Conservation (phyloP, 257 asterid species). For the Echium plantagineum region DNA sequence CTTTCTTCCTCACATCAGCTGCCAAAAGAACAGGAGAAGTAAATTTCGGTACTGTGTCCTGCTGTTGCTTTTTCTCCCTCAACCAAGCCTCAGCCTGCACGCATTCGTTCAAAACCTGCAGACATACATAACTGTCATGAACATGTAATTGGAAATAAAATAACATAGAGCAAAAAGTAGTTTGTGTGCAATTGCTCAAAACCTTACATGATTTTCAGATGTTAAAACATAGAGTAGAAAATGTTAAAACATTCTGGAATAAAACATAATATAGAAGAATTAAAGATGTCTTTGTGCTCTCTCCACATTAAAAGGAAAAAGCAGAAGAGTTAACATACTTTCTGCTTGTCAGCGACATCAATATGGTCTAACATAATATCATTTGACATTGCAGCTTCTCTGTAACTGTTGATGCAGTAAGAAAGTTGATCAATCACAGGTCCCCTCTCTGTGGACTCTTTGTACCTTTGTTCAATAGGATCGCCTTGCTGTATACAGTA, state of each 20-base stretch:
- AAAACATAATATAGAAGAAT: background rate
- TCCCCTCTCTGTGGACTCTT: conserved; percentile 69
- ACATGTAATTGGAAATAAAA: too few relatives aligned
- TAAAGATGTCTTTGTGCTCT: background rate
- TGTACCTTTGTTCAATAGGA: conserved; percentile 79
- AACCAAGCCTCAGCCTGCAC: conserved; percentile 86
- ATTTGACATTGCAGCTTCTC: conserved; percentile 67
- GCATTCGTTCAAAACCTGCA: conserved; percentile 74
- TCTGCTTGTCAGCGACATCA: conserved; percentile 62
- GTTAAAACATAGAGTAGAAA: too few relatives aligned
- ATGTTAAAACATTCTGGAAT: background rate
- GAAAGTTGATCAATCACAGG: conserved; percentile 48
- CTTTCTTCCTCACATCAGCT: conserved; percentile 63
- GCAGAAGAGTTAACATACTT: conserved; percentile 25
- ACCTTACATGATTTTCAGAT: too few relatives aligned
- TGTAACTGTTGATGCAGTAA: conserved; percentile 62
- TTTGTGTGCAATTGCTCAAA: too few relatives aligned
- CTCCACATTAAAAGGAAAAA: background rate
- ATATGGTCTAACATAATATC: conserved; percentile 83
- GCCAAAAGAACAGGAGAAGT: conserved; percentile 60
- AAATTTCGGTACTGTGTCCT: conserved; percentile 68
- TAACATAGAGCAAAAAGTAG: too few relatives aligned
- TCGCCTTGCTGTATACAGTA: conserved; percentile 60
- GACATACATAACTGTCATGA: too few relatives aligned
- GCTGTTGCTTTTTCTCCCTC: conserved; percentile 71